Evolutionary conservation across 208 protist species (phyloP), one percentile per base, ranked within the genome.

Genomic region (Trypanosoma conorhini): DNA sequence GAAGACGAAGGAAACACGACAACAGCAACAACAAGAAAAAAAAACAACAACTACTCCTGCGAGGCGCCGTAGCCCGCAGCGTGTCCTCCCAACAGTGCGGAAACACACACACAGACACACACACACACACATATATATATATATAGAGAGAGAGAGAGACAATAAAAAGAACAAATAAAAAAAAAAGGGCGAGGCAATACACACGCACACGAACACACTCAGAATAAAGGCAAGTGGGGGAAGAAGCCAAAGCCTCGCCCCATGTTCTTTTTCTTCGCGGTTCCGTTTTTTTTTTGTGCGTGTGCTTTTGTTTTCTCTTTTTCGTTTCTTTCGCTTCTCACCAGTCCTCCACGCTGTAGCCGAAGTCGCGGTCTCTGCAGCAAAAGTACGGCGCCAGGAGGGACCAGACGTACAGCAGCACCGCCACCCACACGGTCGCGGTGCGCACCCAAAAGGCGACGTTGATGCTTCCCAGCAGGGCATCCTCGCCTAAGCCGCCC

Each of bases 401-500:
- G 0, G 96, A 94, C 95, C 95, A 98, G 12, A 95, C 70, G 69
- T 98, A 98, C 3, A 98, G 58, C 8, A 95, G 44, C 3, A 90
- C 77, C 5, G 94, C 79, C 4, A 91, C 42, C 89, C 90, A 98
- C 67, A 92, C 83, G 10, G 91, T 93, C n/a, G 80, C 70, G 51
- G 86, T 74, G 33, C 97, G 93, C 50, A 98, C 92, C 92, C 94
- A 98, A 62, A 97, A 93, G 50, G 94, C 88, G 19, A 95, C 59
- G 55, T 84, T 86, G 7, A 85, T 76, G 67, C 82, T 91, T 35
- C 64, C 78, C 40, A 76, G 17, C 51, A 84, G 42, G n/a, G 69
- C 65, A 5, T 76, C 75, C 28, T 89, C 76, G 26, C 82, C 89
- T 13, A 67, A 70, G 38, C 83, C 82, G 67, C 91, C 90, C 30